phyloP scores from a whole-genome alignment of 2,329 filamentous ascomycete species.

The Pyrenophora graminea region DNA sequence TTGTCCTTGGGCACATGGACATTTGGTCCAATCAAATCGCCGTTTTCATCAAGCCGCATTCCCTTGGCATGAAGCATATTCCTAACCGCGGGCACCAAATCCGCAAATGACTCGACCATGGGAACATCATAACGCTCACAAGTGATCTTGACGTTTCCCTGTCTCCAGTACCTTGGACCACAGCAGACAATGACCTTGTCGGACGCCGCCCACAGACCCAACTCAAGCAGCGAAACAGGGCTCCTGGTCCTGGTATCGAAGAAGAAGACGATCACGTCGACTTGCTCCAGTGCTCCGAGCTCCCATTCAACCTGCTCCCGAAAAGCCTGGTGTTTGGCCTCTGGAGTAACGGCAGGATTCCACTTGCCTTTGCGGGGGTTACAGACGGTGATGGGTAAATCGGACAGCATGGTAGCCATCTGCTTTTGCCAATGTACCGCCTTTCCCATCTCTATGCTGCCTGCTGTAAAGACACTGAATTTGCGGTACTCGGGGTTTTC shows the following conservation, averaged over 20 bases:
- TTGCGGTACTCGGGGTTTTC: slow-evolving; percentile 18
- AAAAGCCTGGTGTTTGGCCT: slow-evolving; percentile 49
- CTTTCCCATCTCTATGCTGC: slow-evolving; percentile 55
- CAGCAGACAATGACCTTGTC: slow-evolving; percentile 60
- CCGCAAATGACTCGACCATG: slow-evolving; percentile 41
- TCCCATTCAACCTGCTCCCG: slow-evolving; percentile 65
- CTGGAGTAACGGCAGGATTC: slow-evolving; percentile 59
- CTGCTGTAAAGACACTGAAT: slow-evolving; percentile 62
- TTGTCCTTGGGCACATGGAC: slow-evolving; percentile 5
- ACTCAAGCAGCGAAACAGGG: slow-evolving; percentile 63
- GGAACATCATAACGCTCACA: slow-evolving; percentile 56
- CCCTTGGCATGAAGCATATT: slow-evolving; percentile 39
- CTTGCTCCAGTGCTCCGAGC: slow-evolving; percentile 58
- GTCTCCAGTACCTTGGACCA: slow-evolving; percentile 58
- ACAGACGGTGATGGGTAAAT: slow-evolving; percentile 58
- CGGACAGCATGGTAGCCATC: slow-evolving; percentile 49
- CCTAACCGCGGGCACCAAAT: slow-evolving; percentile 46
- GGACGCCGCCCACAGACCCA: slow-evolving; percentile 57
- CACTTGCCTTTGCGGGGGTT: slow-evolving; percentile 63
- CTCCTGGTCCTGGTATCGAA: slow-evolving; percentile 59
- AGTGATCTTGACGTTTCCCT: slow-evolving; percentile 65
- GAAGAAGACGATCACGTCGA: slow-evolving; percentile 61
- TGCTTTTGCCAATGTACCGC: slow-evolving; percentile 58
- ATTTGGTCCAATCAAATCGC: slow-evolving; percentile 15
- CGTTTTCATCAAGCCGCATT: slow-evolving; percentile 24